These are phyloP conservation scores for Alternaria infectoria DNA, from an alignment of 2,329 filamentous ascomycete genomes.

Conservation along the genomic window DNA sequence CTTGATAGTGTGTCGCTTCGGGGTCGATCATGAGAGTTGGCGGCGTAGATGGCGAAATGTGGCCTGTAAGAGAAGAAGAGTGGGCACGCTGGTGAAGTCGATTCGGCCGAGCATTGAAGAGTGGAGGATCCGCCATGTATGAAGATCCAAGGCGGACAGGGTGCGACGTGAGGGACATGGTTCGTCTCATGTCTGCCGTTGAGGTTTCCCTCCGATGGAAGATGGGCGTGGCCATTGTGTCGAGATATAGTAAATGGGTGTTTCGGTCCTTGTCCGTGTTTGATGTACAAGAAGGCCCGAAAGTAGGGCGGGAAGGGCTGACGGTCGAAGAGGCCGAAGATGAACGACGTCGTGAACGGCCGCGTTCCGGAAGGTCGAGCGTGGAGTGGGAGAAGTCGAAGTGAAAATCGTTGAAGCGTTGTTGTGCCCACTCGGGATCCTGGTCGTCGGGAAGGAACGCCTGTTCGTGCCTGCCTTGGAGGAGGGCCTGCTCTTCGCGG, in stretches of 20 bases:
- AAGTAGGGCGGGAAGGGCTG: conserved; percentile 24
- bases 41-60: conserved; percentile 37
- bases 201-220: conserved; percentile 26
- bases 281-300: conserved; percentile 10
- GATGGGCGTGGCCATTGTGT: conserved; percentile 31
- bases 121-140: conserved; percentile 47
- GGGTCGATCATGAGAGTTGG: conserved; percentile 60
- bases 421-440: conserved; percentile 25
- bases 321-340: conserved; percentile 26
- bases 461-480: conserved; percentile 51
- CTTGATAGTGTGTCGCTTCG: conserved; percentile 82
- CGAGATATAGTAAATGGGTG: conserved; percentile 33
- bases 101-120: conserved; percentile 36
- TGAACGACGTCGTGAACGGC: conserved; percentile 25
- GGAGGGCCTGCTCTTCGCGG: conserved; percentile 70
- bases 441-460: conserved; percentile 17
- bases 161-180: conserved; percentile 72
- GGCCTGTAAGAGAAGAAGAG: conserved; percentile 36
- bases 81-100: conserved; percentile 41
- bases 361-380: conserved; percentile 7
- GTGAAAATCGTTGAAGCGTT: conserved; percentile 42
- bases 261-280: conserved; percentile 26
- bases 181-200: conserved; percentile 57
- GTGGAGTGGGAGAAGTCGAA: conserved; percentile 33
- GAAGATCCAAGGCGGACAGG: conserved; percentile 64